These are phyloP conservation scores for Plasmodium knowlesi DNA, from an alignment of 169 alveolate species.

Conservation along the genomic window DNA sequence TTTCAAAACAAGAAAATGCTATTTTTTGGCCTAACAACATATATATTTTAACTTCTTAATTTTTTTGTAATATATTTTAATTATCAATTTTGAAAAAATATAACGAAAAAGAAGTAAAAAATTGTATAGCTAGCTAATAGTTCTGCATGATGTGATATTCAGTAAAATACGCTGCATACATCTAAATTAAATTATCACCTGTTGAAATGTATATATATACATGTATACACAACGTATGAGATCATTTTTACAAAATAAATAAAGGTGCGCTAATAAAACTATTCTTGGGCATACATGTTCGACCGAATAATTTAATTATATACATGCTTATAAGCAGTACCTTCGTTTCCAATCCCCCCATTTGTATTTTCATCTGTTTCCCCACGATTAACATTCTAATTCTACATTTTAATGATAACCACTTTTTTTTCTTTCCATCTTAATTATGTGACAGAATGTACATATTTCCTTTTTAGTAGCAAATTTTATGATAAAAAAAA, in stretches of 20 bases:
- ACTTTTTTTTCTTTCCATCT: background rate
- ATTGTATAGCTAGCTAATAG: background rate
- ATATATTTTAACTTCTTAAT: background rate
- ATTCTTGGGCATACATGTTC: background rate
- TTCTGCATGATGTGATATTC: background rate
- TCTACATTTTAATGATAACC: background rate
- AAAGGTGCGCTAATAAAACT: background rate
- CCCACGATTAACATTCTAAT: background rate
- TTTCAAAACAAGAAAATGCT: background rate
- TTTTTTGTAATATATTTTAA: background rate
- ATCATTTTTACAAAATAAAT: background rate
- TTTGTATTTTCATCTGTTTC: background rate
- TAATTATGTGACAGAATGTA: background rate
- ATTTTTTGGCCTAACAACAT: background rate
- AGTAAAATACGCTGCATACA: background rate
- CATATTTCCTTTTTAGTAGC: background rate
- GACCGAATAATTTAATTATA: background rate
- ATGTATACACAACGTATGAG: background rate
- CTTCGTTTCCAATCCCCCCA: background rate
- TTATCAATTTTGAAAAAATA: background rate
- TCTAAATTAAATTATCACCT: background rate
- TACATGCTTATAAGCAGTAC: background rate
- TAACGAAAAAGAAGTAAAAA: background rate
- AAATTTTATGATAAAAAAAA: background rate
- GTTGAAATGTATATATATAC: background rate